These are phyloP conservation scores for Pulchroboletus neoregius DNA, from an alignment of 1,284 basidiomycete species.

Conservation along the genomic window DNA sequence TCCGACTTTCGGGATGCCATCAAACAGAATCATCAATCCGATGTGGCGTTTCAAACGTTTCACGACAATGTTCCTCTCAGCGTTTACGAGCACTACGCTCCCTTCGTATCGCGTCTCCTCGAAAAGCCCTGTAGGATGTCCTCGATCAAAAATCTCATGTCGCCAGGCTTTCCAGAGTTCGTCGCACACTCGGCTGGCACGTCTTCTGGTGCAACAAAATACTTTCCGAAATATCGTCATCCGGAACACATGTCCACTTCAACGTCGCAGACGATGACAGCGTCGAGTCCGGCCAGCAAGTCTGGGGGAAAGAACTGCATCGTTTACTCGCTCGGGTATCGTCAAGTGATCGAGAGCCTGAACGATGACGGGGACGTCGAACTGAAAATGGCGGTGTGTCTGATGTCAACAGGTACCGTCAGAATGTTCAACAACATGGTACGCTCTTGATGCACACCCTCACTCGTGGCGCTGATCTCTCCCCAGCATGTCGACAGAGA, in stretches of 20 bases:
- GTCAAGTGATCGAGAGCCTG: conserved; percentile 15
- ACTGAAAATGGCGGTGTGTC: conserved; percentile 18
- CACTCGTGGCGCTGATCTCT: conserved; percentile 1
- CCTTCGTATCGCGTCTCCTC: conserved; percentile 23
- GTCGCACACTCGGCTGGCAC: conserved; percentile 24
- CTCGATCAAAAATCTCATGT: conserved; percentile 25
- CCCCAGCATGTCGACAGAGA: conserved; percentile 18
- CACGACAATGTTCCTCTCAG: conserved; percentile 19
- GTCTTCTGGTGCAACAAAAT: conserved; percentile 19
- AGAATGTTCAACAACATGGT: conserved; percentile 26
- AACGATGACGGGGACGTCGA: conserved; percentile 13
- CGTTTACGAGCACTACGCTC: conserved; percentile 20
- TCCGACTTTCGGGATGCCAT: conserved; percentile 12
- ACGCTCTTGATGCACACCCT: background rate
- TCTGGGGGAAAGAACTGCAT: conserved; percentile 20
- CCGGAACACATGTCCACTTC: conserved; percentile 22
- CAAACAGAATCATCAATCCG: background rate
- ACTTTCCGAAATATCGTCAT: conserved; percentile 25
- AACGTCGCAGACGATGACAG: conserved; percentile 12
- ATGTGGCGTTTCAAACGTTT: conserved; percentile 14
- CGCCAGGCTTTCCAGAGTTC: conserved; percentile 22
- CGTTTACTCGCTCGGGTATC: conserved; percentile 21
- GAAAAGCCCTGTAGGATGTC: conserved; percentile 19
- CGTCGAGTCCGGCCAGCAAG: conserved; percentile 12
- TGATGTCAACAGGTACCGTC: conserved; percentile 24